Evolutionary conservation across 108 stramenopile genomes (phyloP), one percentile per base, ranked within the genome.

Genomic region (Thalassiosira profunda): DNA sequence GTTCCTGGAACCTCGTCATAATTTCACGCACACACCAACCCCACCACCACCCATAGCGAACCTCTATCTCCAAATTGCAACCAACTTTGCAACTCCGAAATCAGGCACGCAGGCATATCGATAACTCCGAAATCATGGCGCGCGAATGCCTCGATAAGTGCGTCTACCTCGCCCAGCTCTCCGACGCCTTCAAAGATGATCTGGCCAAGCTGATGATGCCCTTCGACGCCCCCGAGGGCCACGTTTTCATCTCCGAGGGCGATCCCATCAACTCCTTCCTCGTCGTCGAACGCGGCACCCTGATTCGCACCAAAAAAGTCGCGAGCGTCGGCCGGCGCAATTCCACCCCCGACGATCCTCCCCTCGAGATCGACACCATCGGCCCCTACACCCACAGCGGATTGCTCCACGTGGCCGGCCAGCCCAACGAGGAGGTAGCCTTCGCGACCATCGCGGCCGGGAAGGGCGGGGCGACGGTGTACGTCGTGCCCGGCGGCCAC

Each of bases 171-270:
- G 18, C 21, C 29, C 2, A 20, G 0, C 33, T 66, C 21, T 62
- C 46, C 1, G 56, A 46, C 25, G 12, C 70, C 18, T 51, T 78
- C 47, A 71, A 78, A 29, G 64, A 78, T 40, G 70, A 65, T 4
- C 40, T 86, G 18, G 68, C 71, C 12, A 64, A 64, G 11, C 48
- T 74, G 1, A 82, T 89, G 85, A 30, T 33, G 14, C 54, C 58
- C 31, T 35, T 60, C 28, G 69, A 75, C 8, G 73, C 67, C 36
- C 66, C 70, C 7, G 78, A 84, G 20, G 83, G 81, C 9, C 80
- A 86, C 63, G 24, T 81, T 14, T 84, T 89, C 43, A 56, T 75
- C 53, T 55, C 82, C n/a, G 87, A 89, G 66, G 87, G 85, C 2
- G 55, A 60, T 25, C 43, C 25, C 17, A 68, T 81, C 12, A 55